phyloP scores from a whole-genome alignment of 805 yeast genomes.

The Cyberlindnera misumaiensis region DNA sequence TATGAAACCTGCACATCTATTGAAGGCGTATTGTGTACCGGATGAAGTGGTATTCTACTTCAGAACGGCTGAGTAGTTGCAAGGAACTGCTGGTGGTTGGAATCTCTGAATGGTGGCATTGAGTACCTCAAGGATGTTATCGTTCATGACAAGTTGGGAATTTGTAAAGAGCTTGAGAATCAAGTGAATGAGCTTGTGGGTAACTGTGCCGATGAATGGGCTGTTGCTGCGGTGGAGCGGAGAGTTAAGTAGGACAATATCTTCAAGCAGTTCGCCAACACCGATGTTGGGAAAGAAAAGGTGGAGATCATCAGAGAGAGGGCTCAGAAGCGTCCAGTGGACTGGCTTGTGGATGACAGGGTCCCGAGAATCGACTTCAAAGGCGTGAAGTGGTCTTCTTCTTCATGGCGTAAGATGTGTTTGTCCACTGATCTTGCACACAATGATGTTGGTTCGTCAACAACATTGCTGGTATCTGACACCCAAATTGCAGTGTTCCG shows the following conservation, averaged over 20 bases:
- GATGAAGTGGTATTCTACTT: constrained; percentile 33
- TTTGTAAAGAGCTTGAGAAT: constrained; percentile 26
- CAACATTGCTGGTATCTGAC: constrained; percentile 27
- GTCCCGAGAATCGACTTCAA: constrained; percentile 23
- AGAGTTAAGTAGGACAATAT: constrained; percentile 17
- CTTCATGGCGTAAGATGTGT: constrained; percentile 26
- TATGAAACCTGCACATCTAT: constrained; percentile 33
- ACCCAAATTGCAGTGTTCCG: constrained; percentile 32
- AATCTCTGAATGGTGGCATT: constrained; percentile 29
- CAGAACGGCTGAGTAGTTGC: constrained; percentile 31
- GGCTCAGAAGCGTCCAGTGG: constrained; percentile 31
- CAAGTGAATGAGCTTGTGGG: constrained; percentile 29
- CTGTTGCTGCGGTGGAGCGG: constrained; percentile 18
- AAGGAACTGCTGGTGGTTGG: constrained; percentile 35
- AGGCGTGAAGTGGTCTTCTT: constrained; percentile 27
- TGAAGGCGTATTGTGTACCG: constrained; percentile 29
- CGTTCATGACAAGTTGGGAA: constrained; percentile 29
- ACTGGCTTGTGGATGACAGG: constrained; percentile 26
- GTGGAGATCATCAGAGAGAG: constrained; percentile 30
- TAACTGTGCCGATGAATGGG: constrained; percentile 31
- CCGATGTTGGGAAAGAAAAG: constrained; percentile 24
- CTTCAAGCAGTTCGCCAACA: constrained; percentile 29
- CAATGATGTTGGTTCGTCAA: constrained; percentile 27
- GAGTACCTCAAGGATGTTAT: constrained; percentile 29
- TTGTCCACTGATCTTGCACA: constrained; percentile 22